These are phyloP conservation scores for Lenzites betulinus DNA, from an alignment of 768 basidiomycete species.

Conservation along the genomic window DNA sequence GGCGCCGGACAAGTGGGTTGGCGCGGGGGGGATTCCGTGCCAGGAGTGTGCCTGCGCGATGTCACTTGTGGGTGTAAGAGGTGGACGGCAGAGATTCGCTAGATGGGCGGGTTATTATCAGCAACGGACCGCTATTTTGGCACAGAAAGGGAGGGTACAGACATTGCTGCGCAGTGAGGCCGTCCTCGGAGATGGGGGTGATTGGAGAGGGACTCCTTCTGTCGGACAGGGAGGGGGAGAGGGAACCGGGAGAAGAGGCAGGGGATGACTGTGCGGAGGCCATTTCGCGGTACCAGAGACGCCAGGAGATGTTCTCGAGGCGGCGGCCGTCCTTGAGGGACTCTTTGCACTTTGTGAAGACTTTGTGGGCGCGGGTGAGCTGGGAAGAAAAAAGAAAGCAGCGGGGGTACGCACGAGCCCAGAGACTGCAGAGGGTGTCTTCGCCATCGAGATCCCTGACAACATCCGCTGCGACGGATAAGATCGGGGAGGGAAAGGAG, in stretches of 20 bases:
- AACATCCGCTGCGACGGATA: constrained; percentile 65
- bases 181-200: constrained; percentile 32
- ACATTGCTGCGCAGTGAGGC: constrained; percentile 24
- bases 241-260: constrained; percentile 33
- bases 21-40: constrained; percentile 25
- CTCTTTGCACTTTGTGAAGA: constrained; percentile 84
- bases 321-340: constrained; percentile 77
- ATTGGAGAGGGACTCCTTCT: constrained; percentile 32
- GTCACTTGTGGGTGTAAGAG: background rate
- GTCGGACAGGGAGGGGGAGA: constrained; percentile 29
- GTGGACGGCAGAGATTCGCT: constrained; percentile 6
- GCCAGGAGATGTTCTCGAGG: constrained; percentile 88
- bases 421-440: constrained; percentile 66
- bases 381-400: constrained; percentile 3
- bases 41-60: constrained; percentile 27
- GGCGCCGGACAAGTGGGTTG: constrained; percentile 11
- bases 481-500: constrained; percentile 62
- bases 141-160: constrained; percentile 1
- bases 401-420: constrained; percentile 55
- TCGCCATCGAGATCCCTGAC: constrained; percentile 68
- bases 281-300: constrained; percentile 76
- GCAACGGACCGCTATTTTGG: constrained; percentile 9
- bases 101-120: background rate
- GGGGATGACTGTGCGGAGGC: constrained; percentile 37
- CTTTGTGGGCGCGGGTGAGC: constrained; percentile 39